Base-by-base conservation (phyloP, 345 rosid species). In the Salix udensis region DNA sequence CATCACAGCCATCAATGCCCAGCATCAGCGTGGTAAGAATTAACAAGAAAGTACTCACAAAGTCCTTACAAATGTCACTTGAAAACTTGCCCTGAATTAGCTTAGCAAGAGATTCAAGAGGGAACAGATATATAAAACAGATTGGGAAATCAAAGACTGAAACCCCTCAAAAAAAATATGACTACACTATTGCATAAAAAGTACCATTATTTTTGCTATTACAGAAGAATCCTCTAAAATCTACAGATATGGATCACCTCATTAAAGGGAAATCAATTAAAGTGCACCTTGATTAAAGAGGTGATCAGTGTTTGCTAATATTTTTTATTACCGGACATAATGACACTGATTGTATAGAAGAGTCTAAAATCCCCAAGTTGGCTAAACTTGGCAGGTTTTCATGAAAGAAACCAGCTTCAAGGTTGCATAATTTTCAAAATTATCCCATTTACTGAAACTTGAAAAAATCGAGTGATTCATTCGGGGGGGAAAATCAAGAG, bases 331-430 rank as follows among this genome's bases (percentile, higher is more conserved):
- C 37, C 3, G 37, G 52, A 60, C 65, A 60, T 60, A 19, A 68
- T 28, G 37, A 62, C 14, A 42, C 68, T 34, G 30, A 37, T n/a
- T 52, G 74, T 12, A 46, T 8, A 70, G 31, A 37, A 0, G 30
- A 72, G 19, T 71, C 23, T 3, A 13, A 48, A 46, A 39, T 7
- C 21, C 26, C 39, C 7, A n/a, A 10, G 34, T 44, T 40, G 50
- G 62, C 61, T 37, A 7, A 26, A 55, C 8, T 31, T 70, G 61
- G 12, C 24, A 62, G 4, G 4, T 70, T 64, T 42, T 39, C 21
- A 76, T 36, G 19, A 23, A 74, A 16, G 67, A 50, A 28, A 36
- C 19, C 68, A 34, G 50, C 42, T 50, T 74, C 70, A 46, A 69
- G 1, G 26, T 64, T 12, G 15, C 53, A 44, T 14, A 44, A 36